Evolutionary conservation across 495 filamentous ascomycete species (phyloP).

Genomic region (Aspergillus biplanus): DNA sequence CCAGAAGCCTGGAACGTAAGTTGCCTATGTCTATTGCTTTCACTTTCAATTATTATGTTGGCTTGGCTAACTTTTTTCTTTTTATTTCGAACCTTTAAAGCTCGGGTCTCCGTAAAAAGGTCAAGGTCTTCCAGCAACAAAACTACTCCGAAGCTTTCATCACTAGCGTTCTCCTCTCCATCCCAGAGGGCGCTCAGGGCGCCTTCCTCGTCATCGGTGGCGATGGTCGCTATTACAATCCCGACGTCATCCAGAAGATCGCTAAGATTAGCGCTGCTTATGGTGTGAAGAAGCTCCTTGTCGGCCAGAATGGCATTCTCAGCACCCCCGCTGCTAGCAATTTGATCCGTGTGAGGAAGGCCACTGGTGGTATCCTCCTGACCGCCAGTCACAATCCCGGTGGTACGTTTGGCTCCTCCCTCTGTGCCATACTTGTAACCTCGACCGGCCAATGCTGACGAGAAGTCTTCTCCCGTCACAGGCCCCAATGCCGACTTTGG

Average conservation of each 20-base stretch:
- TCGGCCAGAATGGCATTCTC: constrained; percentile 94
- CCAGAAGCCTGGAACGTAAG: constrained; percentile 99
- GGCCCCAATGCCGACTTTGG: constrained; percentile 94
- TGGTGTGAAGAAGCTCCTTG: constrained; percentile 96
- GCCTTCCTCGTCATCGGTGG: constrained; percentile 95
- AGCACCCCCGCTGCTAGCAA: constrained; percentile 96
- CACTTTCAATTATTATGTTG: background rate
- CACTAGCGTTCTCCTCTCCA: constrained; percentile 89
- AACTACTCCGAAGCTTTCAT: constrained; percentile 97
- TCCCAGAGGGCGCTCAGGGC: constrained; percentile 88
- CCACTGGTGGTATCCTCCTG: constrained; percentile 93
- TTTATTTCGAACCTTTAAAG: constrained; percentile 46
- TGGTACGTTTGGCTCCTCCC: constrained; percentile 59
- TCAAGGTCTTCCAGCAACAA: constrained; percentile 92
- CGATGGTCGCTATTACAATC: constrained; percentile 96
- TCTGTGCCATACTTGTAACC: background rate
- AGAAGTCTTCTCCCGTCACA: constrained; percentile 33
- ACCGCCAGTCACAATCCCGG: constrained; percentile 98
- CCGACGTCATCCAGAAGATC: constrained; percentile 93
- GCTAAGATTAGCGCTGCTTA: constrained; percentile 97
- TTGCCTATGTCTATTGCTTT: constrained; percentile 30
- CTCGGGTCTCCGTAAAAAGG: constrained; percentile 98
- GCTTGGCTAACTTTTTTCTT: background rate
- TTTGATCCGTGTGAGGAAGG: constrained; percentile 88
- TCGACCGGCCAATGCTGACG: background rate